Evolutionary conservation across 371 early-diverging fungal species (phyloP).

Genomic region (Mucor lusitanicus): DNA sequence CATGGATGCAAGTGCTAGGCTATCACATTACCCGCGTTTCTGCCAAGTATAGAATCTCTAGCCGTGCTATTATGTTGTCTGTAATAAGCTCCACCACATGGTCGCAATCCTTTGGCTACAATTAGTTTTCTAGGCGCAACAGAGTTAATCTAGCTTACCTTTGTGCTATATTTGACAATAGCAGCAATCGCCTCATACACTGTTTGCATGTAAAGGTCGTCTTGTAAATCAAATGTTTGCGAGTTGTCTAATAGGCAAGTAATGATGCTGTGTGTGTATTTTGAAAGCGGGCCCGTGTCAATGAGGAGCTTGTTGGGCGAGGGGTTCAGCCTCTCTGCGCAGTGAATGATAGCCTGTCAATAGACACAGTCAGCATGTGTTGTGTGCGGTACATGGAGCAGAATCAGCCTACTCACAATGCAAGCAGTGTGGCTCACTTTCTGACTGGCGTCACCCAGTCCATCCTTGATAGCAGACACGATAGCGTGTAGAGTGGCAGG

Average conservation of each 20-base stretch:
- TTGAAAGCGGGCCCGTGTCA: neutral
- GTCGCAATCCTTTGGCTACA: neutral
- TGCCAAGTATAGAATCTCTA: neutral
- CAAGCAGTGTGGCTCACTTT: neutral
- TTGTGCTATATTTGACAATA: neutral
- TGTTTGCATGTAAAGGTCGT: neutral
- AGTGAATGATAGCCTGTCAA: neutral
- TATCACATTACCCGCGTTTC: neutral
- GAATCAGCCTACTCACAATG: constrained; percentile 1
- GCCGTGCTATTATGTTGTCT: neutral
- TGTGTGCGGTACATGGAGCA: neutral
- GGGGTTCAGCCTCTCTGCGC: neutral
- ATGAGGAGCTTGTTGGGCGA: neutral
- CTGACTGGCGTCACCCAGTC: neutral
- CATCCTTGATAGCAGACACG: neutral
- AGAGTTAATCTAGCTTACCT: neutral
- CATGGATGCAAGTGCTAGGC: neutral
- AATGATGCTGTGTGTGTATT: neutral
- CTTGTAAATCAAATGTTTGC: neutral
- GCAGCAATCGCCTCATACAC: neutral
- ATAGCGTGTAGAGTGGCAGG: neutral
- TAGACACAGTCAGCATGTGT: neutral
- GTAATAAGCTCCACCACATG: neutral
- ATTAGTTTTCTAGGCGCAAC: too few species aligned
- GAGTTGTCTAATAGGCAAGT: neutral